Conservation (phyloP, 108 stramenopile genomes). For the Thalassiosira profunda region DNA sequence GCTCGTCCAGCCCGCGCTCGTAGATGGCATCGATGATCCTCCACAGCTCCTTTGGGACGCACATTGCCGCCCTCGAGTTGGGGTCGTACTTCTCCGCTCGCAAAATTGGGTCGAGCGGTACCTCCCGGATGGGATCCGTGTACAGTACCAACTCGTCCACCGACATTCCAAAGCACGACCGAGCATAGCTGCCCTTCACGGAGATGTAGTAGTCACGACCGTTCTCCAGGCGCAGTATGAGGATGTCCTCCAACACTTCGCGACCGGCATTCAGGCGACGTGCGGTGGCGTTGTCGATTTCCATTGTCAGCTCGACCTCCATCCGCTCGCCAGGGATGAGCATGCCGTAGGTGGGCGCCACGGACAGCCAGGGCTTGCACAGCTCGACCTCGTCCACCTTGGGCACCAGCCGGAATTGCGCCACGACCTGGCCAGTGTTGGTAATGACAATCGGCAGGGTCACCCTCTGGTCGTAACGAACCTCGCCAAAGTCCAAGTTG, state of each 20-base stretch:
- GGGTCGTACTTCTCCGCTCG: slow-evolving; percentile 71
- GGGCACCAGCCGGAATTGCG: slow-evolving; percentile 92
- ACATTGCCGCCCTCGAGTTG: slow-evolving; percentile 72
- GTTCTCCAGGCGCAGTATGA: slow-evolving; percentile 95
- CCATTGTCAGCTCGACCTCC: slow-evolving; percentile 81
- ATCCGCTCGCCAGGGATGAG: slow-evolving; percentile 88
- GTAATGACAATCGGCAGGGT: slow-evolving; percentile 77
- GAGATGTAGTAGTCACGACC: slow-evolving; percentile 95
- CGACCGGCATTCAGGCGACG: slow-evolving; percentile 76
- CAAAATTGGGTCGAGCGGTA: slow-evolving; percentile 84
- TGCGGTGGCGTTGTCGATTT: slow-evolving; percentile 84
- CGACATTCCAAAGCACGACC: slow-evolving; percentile 95
- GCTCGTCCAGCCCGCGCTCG: slow-evolving; percentile 81
- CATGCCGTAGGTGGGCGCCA: slow-evolving; percentile 93
- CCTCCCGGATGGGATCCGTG: slow-evolving; percentile 87
- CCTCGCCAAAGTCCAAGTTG: slow-evolving; percentile 80
- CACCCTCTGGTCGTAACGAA: slow-evolving; percentile 69
- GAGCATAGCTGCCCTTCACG: slow-evolving; percentile 81
- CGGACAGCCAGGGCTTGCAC: slow-evolving; percentile 92
- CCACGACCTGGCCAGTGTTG: slow-evolving; percentile 92
- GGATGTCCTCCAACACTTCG: slow-evolving; percentile 91
- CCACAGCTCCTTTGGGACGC: slow-evolving; percentile 98
- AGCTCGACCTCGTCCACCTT: slow-evolving; percentile 92
- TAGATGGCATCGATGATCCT: slow-evolving; percentile 95
- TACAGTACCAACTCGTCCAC: slow-evolving; percentile 91